These are phyloP conservation scores for Vaccinium myrtillus DNA, from an alignment of 148 eudicot genomes.

Conservation along the genomic window DNA sequence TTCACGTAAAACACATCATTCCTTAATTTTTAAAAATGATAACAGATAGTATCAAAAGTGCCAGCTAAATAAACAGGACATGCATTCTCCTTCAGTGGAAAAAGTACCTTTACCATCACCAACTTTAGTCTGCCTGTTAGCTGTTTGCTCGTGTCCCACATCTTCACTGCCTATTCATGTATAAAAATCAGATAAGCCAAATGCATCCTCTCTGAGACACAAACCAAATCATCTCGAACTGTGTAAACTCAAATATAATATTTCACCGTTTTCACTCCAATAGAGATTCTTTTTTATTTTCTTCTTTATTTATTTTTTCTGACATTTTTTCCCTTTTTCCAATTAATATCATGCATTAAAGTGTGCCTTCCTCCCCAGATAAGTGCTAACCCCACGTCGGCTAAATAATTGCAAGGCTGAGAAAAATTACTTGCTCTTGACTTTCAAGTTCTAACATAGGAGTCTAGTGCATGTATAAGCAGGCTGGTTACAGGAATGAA, in stretches of 20 bases:
- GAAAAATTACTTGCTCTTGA: background rate
- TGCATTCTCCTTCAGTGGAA: background rate
- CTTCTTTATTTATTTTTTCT: background rate
- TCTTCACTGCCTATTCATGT: slow-evolving; percentile 54
- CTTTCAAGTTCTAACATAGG: background rate
- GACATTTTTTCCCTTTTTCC: background rate
- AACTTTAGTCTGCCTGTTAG: slow-evolving; percentile 29
- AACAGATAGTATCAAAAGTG: background rate
- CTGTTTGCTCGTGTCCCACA: slow-evolving; percentile 37
- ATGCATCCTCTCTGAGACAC: background rate
- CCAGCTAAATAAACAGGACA: background rate
- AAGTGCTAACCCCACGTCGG: background rate
- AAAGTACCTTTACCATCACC: slow-evolving; percentile 37
- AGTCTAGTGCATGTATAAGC: background rate
- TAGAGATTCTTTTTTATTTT: background rate
- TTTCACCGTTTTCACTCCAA: background rate
- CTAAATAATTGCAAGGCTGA: background rate
- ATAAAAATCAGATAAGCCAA: slow-evolving; percentile 10
- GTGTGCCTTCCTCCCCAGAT: background rate
- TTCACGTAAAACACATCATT: background rate
- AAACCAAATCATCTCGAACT: slow-evolving; percentile 5
- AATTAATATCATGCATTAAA: background rate
- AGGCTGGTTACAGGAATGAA: background rate
- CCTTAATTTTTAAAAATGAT: background rate
- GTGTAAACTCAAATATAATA: background rate